These are phyloP conservation scores for Botrytis fragariae DNA, from an alignment of 2,329 filamentous ascomycete genomes.

Conservation along the genomic window DNA sequence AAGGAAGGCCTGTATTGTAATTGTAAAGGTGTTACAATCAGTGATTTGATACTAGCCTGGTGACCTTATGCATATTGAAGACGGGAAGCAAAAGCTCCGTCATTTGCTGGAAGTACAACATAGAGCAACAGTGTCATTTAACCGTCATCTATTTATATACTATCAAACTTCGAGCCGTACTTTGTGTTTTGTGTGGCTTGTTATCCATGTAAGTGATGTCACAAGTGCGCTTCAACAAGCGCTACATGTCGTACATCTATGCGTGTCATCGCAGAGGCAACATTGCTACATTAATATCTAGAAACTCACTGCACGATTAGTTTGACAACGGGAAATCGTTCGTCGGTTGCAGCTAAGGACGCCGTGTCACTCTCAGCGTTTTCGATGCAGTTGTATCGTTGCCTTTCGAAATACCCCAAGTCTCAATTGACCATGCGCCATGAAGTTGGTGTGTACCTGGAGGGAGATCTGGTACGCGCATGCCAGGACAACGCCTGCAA, in stretches of 20 bases:
- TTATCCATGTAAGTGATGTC: neutral
- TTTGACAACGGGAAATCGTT: neutral
- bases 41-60: neutral
- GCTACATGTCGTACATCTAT: neutral
- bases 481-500: neutral
- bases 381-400: neutral
- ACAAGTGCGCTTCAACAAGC: neutral
- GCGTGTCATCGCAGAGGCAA: neutral
- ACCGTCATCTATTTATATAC: neutral
- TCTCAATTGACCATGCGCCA: neutral
- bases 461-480: neutral
- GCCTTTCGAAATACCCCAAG: neutral
- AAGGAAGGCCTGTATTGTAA: neutral
- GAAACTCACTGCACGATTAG: neutral
- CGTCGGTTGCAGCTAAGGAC: neutral
- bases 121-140: neutral
- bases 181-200: neutral
- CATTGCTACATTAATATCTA: neutral
- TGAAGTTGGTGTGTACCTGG: no score
- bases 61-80: no score
- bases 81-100: neutral
- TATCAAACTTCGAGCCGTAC: neutral
- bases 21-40: neutral
- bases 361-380: neutral
- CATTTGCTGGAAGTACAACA: neutral